A percentile compares a stretch with the other conserved stretches of the same genome.
phyloP scores from a whole-genome alignment of 192 early-diverging fungal genomes.

The Linnemannia elongata region DNA sequence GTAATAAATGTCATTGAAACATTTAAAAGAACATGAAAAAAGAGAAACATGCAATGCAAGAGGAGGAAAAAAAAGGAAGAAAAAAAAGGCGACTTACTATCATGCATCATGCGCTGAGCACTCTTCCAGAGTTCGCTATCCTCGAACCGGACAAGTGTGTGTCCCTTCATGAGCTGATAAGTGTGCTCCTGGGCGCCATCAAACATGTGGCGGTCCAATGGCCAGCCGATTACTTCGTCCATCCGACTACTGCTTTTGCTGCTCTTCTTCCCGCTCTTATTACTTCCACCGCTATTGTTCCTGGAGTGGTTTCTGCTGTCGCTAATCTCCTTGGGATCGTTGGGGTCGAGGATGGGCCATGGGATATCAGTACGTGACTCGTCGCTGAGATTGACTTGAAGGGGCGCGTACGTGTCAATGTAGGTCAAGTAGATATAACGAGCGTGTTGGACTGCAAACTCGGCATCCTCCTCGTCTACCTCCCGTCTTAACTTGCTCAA shows the following conservation, averaged over 20 bases:
- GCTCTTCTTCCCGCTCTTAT: background rate
- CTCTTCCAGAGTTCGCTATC: conserved; percentile 61
- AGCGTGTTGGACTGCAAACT: conserved; percentile 60
- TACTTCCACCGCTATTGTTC: background rate
- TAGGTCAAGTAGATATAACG: conserved; percentile 87
- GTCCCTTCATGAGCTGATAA: conserved; percentile 81
- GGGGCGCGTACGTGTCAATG: conserved; percentile 72
- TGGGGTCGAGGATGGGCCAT: conserved; percentile 72
- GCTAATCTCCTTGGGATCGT: background rate
- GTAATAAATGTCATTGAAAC: background rate
- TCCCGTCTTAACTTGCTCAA: background rate
- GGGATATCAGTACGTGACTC: conserved; percentile 81
- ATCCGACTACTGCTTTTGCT: background rate
- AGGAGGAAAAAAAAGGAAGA: background rate
- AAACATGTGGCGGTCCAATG: conserved; percentile 76
- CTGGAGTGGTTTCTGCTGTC: background rate
- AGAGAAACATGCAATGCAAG: background rate
- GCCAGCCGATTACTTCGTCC: conserved; percentile 25
- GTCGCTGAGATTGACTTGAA: conserved; percentile 79
- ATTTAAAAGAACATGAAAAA: no score
- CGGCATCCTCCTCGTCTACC: background rate
- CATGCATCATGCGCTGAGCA: conserved; percentile 59
- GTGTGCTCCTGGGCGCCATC: conserved; percentile 86
- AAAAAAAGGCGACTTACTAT: conserved; percentile 51
- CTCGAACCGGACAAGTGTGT: conserved; percentile 82